Conservation (phyloP, 495 filamentous ascomycete genomes). For the Recurvomyces mirabilis region DNA sequence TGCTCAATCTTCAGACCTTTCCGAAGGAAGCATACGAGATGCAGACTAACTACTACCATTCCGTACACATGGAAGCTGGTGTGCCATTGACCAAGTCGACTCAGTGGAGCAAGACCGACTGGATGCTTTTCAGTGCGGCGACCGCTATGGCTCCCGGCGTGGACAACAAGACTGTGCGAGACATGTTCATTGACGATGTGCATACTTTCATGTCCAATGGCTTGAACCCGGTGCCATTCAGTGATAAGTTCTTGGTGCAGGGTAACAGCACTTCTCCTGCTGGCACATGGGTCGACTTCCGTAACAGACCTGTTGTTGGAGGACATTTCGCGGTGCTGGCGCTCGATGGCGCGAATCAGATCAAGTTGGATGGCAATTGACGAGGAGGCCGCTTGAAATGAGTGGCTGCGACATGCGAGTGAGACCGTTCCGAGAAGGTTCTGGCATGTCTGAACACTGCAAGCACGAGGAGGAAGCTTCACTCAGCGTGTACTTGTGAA, state of each 20-base stretch:
- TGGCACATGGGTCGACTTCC: constrained; percentile 7
- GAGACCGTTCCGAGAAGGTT: no score
- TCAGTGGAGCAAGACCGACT: constrained; percentile 19
- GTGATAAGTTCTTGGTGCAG: constrained; percentile 27
- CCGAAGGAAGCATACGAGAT: constrained; percentile 12
- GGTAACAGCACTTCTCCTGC: constrained; percentile 25
- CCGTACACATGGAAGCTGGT: constrained; percentile 7
- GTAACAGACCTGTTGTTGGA: constrained; percentile 45
- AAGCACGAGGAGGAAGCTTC: no score
- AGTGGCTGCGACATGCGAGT: no score
- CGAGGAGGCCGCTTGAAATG: no score
- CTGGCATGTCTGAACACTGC: no score
- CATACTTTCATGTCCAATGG: constrained; percentile 39
- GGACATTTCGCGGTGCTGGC: constrained; percentile 45
- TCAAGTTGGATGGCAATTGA: neutral
- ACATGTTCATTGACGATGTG: constrained; percentile 31
- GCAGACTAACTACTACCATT: constrained; percentile 15
- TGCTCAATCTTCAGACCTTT: constrained; percentile 34
- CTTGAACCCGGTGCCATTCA: constrained; percentile 40
- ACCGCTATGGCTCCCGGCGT: constrained; percentile 6
- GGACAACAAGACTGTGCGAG: constrained; percentile 10
- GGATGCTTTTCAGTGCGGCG: constrained; percentile 24
- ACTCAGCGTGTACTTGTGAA: no score
- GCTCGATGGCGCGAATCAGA: constrained; percentile 2
- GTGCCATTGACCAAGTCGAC: constrained; percentile 14